Base-by-base conservation (phyloP, 305 asterid genomes). In the Fraxinus platypoda region DNA sequence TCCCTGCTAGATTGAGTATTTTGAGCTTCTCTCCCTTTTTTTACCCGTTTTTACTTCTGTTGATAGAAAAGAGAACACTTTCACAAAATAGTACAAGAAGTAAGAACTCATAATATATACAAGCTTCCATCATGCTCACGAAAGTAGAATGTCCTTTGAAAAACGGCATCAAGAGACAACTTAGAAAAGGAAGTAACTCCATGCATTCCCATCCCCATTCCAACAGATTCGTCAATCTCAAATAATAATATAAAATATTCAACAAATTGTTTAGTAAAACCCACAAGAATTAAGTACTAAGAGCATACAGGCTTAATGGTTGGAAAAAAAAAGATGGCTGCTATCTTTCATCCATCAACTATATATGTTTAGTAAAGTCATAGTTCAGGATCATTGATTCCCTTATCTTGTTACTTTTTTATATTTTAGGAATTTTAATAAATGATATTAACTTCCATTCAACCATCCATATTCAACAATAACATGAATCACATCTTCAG, bases 401-500 rank as follows among this genome's bases (percentile, higher is more conserved):
- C 31, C 25, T 41, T 66, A 37, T 21, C 64, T 17, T 21, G 1
- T 41, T 33, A 64, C 23, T 74, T 75, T n/a, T 41, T 8, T 7
- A 52, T 62, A 59, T 4, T 43, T 19, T 3, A 46, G 38, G 76
- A 37, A 41, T 73, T 28, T 28, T 38, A 3, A 0, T 28, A 23
- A 8, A 38, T 49, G 41, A 52, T 26, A 79, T 30, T 64, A 33
- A 34, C 34, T 49, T 75, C 46, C 35, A 4, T 37, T 71, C 78
- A 25, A 66, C 46, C 23, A 54, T 79, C 70, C 34, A 46, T 28
- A 21, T 46, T 74, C 46, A 43, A 68, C 38, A 59, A 64, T 23
- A 54, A 37, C 62, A 81, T 17, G 19, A 64, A 71, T 81, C 38
- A 34, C 19, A 35, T 77, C 70, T 82, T 54, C 77, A 31, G 21